Conservation (phyloP, 139 green algal species). For the Chlorella sp. region DNA sequence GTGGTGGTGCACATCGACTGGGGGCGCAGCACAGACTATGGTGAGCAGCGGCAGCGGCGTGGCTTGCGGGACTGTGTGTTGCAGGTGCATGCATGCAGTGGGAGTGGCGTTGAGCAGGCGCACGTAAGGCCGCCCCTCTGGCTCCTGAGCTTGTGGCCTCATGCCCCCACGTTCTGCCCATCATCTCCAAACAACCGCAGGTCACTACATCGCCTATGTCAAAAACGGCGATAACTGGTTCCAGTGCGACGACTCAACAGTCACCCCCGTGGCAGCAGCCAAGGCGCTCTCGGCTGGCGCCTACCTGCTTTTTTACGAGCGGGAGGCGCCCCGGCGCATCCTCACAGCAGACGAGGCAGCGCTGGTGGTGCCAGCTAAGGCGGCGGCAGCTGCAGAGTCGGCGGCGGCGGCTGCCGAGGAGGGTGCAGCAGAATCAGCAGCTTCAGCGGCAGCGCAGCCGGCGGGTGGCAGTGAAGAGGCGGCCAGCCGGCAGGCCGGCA, state of each 20-base stretch:
- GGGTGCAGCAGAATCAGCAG: constrained; percentile 24
- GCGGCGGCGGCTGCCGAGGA: constrained; percentile 16
- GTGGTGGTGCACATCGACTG: constrained; percentile 72
- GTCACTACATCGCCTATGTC: constrained; percentile 35
- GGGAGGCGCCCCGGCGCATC: not conserved
- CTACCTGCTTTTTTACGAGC: constrained; percentile 43
- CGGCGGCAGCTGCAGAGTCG: constrained; percentile 3
- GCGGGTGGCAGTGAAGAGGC: not conserved
- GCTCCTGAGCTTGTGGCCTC: too few species aligned
- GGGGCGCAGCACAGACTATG: constrained; percentile 36
- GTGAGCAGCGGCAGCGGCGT: not conserved
- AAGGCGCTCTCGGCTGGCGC: constrained; percentile 10
- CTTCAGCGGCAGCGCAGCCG: constrained; percentile 29
- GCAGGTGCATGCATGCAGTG: too few species aligned
- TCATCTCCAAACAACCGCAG: too few species aligned
- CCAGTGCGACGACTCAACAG: constrained; percentile 17
- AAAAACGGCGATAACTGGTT: constrained; percentile 5
- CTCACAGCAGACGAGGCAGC: not conserved
- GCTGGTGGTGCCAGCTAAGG: not conserved
- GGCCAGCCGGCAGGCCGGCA: constrained; percentile 2
- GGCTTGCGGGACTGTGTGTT: not conserved
- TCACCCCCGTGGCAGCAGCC: constrained; percentile 11
- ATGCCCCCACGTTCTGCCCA: too few species aligned
- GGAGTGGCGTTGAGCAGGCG: too few species aligned
- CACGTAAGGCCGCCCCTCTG: too few species aligned